A percentile compares a stretch with the other conserved stretches of the same genome.
phyloP scores from a whole-genome alignment of 345 rosid genomes.

The Syzygium jambos region DNA sequence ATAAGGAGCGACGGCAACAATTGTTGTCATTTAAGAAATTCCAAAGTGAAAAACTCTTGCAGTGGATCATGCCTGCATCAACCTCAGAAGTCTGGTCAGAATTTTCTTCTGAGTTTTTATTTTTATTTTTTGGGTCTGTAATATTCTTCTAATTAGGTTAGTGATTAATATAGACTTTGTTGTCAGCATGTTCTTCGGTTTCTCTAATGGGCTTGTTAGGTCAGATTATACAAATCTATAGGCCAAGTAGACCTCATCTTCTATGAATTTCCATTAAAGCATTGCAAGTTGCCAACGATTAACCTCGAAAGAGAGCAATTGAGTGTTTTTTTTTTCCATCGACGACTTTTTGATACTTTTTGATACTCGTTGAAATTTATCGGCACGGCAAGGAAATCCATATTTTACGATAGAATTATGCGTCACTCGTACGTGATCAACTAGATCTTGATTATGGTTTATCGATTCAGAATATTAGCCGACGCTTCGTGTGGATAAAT shows the following conservation, averaged over 20 bases:
- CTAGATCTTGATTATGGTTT: neutral
- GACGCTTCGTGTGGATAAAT: neutral
- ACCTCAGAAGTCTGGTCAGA: neutral
- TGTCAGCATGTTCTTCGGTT: neutral
- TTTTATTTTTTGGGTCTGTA: neutral
- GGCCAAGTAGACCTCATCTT: neutral
- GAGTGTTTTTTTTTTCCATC: rapidly evolving
- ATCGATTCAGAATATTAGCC: neutral
- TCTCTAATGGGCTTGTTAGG: neutral
- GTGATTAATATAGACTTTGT: neutral
- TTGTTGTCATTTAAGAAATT: neutral
- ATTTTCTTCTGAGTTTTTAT: neutral
- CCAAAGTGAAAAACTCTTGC: neutral
- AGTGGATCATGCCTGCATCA: neutral
- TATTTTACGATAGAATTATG: neutral
- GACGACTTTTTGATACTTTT: rapidly evolving
- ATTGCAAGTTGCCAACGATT: neutral
- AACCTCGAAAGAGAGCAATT: too few relatives aligned
- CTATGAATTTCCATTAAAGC: neutral
- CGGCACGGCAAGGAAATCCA: neutral
- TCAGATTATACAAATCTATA: neutral
- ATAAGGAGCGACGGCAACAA: neutral
- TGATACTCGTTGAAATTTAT: neutral
- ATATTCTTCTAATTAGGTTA: neutral
- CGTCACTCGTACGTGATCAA: neutral